Base-by-base conservation (phyloP, 2,329 filamentous ascomycete genomes). In the Septoria linicola region DNA sequence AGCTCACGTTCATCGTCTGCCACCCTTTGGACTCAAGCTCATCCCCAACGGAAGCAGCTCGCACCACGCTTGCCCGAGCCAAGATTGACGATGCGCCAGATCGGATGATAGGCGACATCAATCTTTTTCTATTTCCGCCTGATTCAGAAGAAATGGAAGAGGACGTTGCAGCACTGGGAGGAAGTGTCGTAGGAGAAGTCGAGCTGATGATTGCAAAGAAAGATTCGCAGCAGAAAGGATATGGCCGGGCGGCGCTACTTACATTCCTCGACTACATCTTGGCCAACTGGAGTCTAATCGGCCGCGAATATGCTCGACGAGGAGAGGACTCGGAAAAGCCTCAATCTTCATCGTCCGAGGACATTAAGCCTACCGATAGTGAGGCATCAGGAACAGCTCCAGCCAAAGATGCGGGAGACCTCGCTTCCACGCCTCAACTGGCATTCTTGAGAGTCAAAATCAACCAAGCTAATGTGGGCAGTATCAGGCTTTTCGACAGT, bases 1-100 rank as follows among this genome's bases (percentile, higher is more conserved):
- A 97, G 72, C 70, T 97, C 55, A 97, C 92, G 0, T 97, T 96
- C 62, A 96, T 97, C 67, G 71, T 88, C 47, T 96, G 89, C 66
- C 72, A 76, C 8, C 79, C 60, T 4, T 25, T 49, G 14, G 23
- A 44, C 8, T 21, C 35, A n/a, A 39, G 14, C 13, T 16, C 31
- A 10, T 43, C 30, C 14, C 21, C 32, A 5, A 41, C 32, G 19
- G 41, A 46, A 25, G 17, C 30, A 19, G 17, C 45, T 21, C 3
- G 37, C 41, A 16, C 23, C 11, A 20, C 27, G 10, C 25, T 47
- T 1, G 62, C 75, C 41, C 27, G 58, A 13, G 73, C 76, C 0
- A 72, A 73, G 8, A 67, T 69, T 1, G 72, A 75, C 3, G 89
- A 92, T 63, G 63, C 70, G 1, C 73, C 79, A 0, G 70, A 70